Evolutionary conservation across 352 stramenopile genomes (phyloP).

Genomic region (Pythium plurisporium): DNA sequence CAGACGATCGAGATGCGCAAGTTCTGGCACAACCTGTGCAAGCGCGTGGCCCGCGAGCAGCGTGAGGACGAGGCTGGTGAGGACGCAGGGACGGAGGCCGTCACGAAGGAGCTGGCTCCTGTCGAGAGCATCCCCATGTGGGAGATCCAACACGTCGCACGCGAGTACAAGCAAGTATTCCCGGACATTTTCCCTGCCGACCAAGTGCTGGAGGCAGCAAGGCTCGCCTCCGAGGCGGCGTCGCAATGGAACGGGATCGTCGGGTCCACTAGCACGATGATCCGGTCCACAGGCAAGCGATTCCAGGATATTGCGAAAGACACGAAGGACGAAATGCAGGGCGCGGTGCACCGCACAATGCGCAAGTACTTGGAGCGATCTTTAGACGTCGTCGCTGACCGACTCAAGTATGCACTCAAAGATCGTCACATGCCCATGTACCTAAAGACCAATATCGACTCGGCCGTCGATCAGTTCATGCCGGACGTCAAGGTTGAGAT

Average conservation of each 20-base stretch:
- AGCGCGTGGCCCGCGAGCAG: slow-evolving; percentile 27
- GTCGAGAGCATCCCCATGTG: slow-evolving; percentile 38
- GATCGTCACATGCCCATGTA: slow-evolving; percentile 83
- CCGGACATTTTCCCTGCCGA: slow-evolving; percentile 71
- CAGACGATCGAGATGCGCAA: slow-evolving; percentile 67
- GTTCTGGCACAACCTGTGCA: slow-evolving; percentile 76
- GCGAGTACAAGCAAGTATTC: slow-evolving; percentile 81
- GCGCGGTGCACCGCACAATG: slow-evolving; percentile 75
- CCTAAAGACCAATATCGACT: slow-evolving; percentile 81
- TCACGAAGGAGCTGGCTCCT: not conserved
- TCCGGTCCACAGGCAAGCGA: slow-evolving; percentile 71
- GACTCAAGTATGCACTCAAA: slow-evolving; percentile 72
- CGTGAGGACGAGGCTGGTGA: not conserved
- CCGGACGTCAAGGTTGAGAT: slow-evolving; percentile 88
- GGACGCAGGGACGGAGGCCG: not conserved
- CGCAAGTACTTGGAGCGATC: slow-evolving; percentile 72
- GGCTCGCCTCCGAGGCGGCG: slow-evolving; percentile 37
- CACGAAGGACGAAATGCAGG: slow-evolving; percentile 79
- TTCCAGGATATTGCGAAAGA: slow-evolving; percentile 82
- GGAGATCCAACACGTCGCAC: slow-evolving; percentile 70
- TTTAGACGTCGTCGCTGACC: slow-evolving; percentile 69
- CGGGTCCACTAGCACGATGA: slow-evolving; percentile 71
- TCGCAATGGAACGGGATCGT: slow-evolving; percentile 65
- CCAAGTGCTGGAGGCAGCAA: slow-evolving; percentile 51
- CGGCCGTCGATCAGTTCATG: slow-evolving; percentile 84